Conservation (phyloP, 352 stramenopile genomes). For the Vaucheria bursata region DNA sequence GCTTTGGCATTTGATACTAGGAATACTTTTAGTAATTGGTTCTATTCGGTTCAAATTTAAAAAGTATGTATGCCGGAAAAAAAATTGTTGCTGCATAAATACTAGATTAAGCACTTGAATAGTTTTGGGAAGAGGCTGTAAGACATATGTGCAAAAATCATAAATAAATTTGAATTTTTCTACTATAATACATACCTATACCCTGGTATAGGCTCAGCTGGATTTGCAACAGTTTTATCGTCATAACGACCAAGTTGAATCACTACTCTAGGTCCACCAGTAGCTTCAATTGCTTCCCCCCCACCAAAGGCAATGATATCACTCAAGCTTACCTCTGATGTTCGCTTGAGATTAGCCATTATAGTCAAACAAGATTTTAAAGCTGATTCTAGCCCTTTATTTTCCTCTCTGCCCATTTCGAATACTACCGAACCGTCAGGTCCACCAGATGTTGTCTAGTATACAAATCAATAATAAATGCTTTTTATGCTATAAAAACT, state of each 20-base stretch:
- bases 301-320: slow-evolving; percentile 49
- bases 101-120: too few species aligned
- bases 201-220: slow-evolving; percentile 17
- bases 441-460: slow-evolving; percentile 14
- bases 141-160: too few species aligned
- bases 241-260: slow-evolving; percentile 48
- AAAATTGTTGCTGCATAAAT: too few species aligned
- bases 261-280: slow-evolving; percentile 33
- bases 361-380: slow-evolving; percentile 29
- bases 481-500: too few species aligned
- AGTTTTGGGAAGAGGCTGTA: too few species aligned
- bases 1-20: too few species aligned
- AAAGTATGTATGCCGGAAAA: too few species aligned
- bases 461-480: too few species aligned
- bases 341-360: slow-evolving; percentile 49
- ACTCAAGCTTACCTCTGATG: slow-evolving; percentile 48
- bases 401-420: slow-evolving; percentile 43
- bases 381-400: slow-evolving; percentile 33
- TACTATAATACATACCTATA: slow-evolving; percentile 6
- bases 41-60: too few species aligned
- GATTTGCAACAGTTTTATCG: slow-evolving; percentile 28
- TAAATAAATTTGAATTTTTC: too few species aligned
- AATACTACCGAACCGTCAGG: slow-evolving; percentile 48
- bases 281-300: slow-evolving; percentile 47
- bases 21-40: too few species aligned